Conservation (phyloP, 2,329 filamentous ascomycete genomes). For the Aspergillus sojae region DNA sequence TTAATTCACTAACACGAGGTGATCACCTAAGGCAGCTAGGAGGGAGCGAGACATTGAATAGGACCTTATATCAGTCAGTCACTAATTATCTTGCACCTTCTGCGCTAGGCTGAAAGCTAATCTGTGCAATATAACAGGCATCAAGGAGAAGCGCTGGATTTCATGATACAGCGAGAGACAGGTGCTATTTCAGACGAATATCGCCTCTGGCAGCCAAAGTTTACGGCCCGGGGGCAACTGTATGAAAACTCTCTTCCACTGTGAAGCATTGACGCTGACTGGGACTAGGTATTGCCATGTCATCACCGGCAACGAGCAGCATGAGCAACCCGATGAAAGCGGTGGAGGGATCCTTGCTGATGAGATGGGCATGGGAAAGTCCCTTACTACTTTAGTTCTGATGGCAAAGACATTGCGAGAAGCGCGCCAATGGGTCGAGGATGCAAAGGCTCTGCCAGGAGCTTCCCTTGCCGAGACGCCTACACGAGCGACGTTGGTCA, state of each 20-base stretch:
- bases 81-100: neutral
- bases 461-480: neutral
- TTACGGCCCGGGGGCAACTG: neutral
- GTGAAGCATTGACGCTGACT: neutral
- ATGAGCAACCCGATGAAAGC: slow-evolving; percentile 5
- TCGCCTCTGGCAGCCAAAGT: neutral
- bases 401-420: slow-evolving; percentile 46
- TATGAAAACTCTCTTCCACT: neutral
- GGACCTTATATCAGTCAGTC: neutral
- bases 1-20: neutral
- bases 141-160: neutral
- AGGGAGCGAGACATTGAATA: neutral
- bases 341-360: slow-evolving; percentile 59
- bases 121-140: neutral
- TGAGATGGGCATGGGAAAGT: slow-evolving; percentile 65
- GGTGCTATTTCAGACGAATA: neutral
- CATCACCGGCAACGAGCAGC: slow-evolving; percentile 1
- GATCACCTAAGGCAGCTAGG: neutral
- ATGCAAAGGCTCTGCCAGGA: neutral
- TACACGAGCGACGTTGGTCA: slow-evolving; percentile 27
- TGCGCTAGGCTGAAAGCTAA: neutral
- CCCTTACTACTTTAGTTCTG: slow-evolving; percentile 54
- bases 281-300: slow-evolving; percentile 1
- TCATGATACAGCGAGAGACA: neutral
- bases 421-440: slow-evolving; percentile 24